Conservation (phyloP, 371 early-diverging fungal species). For the Mortierella sp. region DNA sequence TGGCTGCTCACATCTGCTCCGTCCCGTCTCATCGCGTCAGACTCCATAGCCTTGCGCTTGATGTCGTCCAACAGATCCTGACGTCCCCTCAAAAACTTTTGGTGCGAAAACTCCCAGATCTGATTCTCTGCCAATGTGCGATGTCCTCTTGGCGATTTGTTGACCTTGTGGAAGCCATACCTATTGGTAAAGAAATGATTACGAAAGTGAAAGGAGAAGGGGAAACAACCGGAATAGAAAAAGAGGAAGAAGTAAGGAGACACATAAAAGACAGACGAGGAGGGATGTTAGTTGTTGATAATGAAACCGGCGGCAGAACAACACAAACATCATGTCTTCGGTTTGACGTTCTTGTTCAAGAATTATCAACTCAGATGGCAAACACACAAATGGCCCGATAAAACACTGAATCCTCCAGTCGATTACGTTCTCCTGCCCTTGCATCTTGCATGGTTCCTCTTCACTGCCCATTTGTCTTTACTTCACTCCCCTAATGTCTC, state of each 20-base stretch:
- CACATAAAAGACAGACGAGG: background rate
- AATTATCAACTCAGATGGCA: background rate
- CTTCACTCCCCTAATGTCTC: conserved; percentile 2
- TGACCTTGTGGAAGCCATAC: conserved; percentile 93
- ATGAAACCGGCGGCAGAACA: too few relatives aligned
- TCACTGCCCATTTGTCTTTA: background rate
- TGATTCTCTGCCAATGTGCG: conserved; percentile 86
- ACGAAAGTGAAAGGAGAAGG: background rate
- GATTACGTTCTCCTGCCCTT: background rate
- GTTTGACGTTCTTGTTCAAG: too few relatives aligned
- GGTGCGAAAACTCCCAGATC: conserved; percentile 95
- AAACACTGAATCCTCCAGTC: background rate
- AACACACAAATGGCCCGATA: background rate
- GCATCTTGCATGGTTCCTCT: background rate
- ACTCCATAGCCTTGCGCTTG: conserved; percentile 88
- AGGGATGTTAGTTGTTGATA: background rate
- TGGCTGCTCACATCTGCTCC: conserved; percentile 79
- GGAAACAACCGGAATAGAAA: background rate
- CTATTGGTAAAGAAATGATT: conserved; percentile 40
- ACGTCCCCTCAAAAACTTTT: conserved; percentile 84
- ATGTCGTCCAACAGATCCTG: conserved; percentile 88
- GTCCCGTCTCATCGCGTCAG: conserved; percentile 78
- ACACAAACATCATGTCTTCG: too few relatives aligned
- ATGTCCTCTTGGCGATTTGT: conserved; percentile 87
- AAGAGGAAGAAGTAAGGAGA: background rate